A percentile compares a stretch with the other conserved stretches of the same genome.
These are phyloP conservation scores for Aspergillus sclerotialis DNA, from an alignment of 2,329 filamentous ascomycete genomes.

Conservation along the genomic window DNA sequence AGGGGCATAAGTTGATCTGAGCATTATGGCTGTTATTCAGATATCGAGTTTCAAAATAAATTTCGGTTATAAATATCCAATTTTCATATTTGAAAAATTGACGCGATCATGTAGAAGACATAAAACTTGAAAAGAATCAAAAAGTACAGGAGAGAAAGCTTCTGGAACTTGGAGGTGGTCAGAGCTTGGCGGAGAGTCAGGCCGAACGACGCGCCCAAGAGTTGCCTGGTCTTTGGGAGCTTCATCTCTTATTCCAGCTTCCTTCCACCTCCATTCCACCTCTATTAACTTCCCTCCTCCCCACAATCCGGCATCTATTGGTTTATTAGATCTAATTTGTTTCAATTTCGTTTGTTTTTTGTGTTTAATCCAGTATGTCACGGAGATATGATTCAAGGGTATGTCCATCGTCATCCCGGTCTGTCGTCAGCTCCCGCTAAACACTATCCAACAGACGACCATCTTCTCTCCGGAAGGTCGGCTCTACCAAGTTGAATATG, in stretches of 20 bases:
- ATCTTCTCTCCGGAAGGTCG: constrained; percentile 99
- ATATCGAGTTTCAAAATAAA: no score
- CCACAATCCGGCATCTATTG: constrained; percentile 4
- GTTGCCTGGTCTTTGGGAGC: constrained; percentile 33
- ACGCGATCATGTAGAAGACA: no score
- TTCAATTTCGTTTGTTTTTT: constrained; percentile 6
- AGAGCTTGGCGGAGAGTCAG: constrained; percentile 30
- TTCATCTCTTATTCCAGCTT: no score
- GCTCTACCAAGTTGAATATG: constrained; percentile 99
- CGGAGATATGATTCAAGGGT: constrained; percentile 96
- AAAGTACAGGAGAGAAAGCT: no score
- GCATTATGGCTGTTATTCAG: constrained; percentile 46
- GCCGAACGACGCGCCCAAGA: constrained; percentile 30
- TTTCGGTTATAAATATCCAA: neutral
- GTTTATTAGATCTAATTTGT: constrained; percentile 2
- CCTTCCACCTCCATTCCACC: constrained; percentile 10
- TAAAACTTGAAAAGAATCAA: no score
- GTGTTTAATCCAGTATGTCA: constrained; percentile 61
- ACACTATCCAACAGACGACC: constrained; percentile 63
- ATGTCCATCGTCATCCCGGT: constrained; percentile 35
- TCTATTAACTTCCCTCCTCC: no score
- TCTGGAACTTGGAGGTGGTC: constrained; percentile 20
- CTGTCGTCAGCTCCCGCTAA: constrained; percentile 27
- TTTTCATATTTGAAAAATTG: constrained; percentile 1
- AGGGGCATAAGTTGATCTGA: constrained; percentile 70